phyloP scores from a whole-genome alignment of 2,329 filamentous ascomycete genomes.

The Trichoderma pleuroti region DNA sequence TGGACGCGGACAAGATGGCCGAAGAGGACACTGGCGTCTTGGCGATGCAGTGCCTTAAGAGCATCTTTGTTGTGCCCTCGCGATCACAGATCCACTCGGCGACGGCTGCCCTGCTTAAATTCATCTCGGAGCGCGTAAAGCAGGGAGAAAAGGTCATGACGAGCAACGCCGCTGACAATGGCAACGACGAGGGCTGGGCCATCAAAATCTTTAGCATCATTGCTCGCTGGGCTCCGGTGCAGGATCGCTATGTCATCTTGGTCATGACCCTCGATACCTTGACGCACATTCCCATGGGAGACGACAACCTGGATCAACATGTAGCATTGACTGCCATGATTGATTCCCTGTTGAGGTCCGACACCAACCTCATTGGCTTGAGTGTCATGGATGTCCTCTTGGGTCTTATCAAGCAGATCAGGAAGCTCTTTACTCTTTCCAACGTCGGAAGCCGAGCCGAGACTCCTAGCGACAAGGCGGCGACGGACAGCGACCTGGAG shows the following conservation, averaged over 20 bases:
- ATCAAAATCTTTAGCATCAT: constrained; percentile 76
- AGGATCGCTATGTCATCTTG: constrained; percentile 88
- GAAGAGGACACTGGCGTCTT: constrained; percentile 84
- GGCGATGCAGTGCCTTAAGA: constrained; percentile 80
- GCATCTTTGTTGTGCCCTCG: constrained; percentile 80
- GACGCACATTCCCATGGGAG: constrained; percentile 62
- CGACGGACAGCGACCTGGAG: constrained; percentile 31
- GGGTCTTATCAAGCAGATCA: constrained; percentile 78
- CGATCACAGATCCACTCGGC: constrained; percentile 76
- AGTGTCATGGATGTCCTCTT: constrained; percentile 94
- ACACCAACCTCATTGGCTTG: constrained; percentile 89
- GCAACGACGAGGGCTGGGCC: constrained; percentile 65
- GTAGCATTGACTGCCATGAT: constrained; percentile 74
- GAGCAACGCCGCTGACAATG: constrained; percentile 34
- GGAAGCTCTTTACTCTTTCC: constrained; percentile 67
- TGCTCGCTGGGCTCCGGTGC: constrained; percentile 85
- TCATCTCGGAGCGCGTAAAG: constrained; percentile 60
- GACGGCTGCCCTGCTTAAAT: constrained; percentile 69
- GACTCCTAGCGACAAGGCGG: constrained; percentile 34
- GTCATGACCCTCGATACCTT: constrained; percentile 77
- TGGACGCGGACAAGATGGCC: constrained; percentile 83
- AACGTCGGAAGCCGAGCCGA: constrained; percentile 35
- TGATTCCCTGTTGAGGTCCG: constrained; percentile 76
- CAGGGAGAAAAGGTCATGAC: constrained; percentile 51
- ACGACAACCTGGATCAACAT: constrained; percentile 70